Base-by-base conservation (phyloP, 176 grass and related monocot species). In the Carex pumila region DNA sequence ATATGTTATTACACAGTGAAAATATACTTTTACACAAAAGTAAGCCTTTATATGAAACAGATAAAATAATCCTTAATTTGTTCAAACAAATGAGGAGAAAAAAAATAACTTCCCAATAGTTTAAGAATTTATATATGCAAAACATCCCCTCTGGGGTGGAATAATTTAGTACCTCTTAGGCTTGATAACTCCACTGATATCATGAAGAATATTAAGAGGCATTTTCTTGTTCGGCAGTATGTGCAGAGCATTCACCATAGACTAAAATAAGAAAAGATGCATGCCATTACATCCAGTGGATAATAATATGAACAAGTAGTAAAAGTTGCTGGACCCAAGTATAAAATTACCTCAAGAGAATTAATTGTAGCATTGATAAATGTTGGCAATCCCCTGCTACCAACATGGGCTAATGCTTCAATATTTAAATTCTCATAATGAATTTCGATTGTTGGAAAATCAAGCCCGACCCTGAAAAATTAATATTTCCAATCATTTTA, bases 181-280 rank as follows among this genome's bases (percentile, higher is more conserved):
- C 58, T 90, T 92, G 88, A 92, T 88, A 71, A 90, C 45, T 86
- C 91, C 91, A 62, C 84, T 87, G 71, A 92, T 83, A 81, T 87
- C 61, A 37, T 89, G 81, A 84, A 92, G 90, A 65, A 92, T 89
- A 81, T 89, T 89, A 4, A 89, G 41, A 11, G 90, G 85, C 32
- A 69, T 78, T 87, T 92, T 92, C 59, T 89, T 92, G 87, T 59
- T 87, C 2, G 90, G 87, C 30, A 89, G 9, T 65, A 92, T 21
- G 54, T 61, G 87, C 6, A 92, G 85, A 36, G 84, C 37, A 79
- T 87, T 92, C 4, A 74, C 81, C 31, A 85, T n/a, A n/a, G 87
- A 81, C 90, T 92, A 64, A 56, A 57, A 66, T 30, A 41, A 39
- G 7, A 30, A 85, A 80, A 36, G 52, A 37, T 15, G 69, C 57